Base-by-base conservation (phyloP, 257 asterid species). In the Coffea canephora region DNA sequence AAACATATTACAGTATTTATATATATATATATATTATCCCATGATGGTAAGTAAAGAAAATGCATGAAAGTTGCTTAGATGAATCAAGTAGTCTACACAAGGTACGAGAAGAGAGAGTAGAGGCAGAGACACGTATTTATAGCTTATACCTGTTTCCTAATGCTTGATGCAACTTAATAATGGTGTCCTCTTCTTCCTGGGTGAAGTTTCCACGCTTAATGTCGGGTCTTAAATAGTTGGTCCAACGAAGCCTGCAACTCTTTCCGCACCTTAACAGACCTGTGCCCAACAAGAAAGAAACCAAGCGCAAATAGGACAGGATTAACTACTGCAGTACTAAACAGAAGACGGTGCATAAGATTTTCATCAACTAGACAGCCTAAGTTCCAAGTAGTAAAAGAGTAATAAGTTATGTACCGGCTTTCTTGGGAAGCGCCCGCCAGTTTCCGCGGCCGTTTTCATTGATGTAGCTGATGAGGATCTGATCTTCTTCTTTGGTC, bases 181-280 rank as follows among this genome's bases (percentile, higher is more conserved):
- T 91, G 8, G 78, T 57, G 23, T 89, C 92, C 77, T 91, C 94
- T 21, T 91, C 96, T 78, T 88, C 88, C 52, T 11, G 12, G 46
- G 82, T 83, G 71, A 89, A 89, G 71, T 87, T 83, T 50, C 95
- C 96, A 65, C 96, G 82, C 82, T 89, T 90, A 50, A 91, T 90
- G 71, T 87, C 94, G 68, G 94, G 93, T 79, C 90, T 67, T 75
- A 91, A 67, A 77, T 91, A 91, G 52, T 91, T 91, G 80, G 88
- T 86, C 96, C 96, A 91, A 50, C 96, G 87, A 7, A 90, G 90
- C 8, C 96, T 87, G 66, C 96, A 91, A 75, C 96, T 91, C 89
- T 91, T 91, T 45, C 83, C n/a, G n/a, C n/a, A n/a, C n/a, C n/a
- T n/a, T n/a, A n/a, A n/a, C n/a, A n/a, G n/a, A n/a, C n/a, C n/a